These are phyloP conservation scores for Tanacetum coccineum DNA, from an alignment of 129 eudicot species.

Conservation along the genomic window DNA sequence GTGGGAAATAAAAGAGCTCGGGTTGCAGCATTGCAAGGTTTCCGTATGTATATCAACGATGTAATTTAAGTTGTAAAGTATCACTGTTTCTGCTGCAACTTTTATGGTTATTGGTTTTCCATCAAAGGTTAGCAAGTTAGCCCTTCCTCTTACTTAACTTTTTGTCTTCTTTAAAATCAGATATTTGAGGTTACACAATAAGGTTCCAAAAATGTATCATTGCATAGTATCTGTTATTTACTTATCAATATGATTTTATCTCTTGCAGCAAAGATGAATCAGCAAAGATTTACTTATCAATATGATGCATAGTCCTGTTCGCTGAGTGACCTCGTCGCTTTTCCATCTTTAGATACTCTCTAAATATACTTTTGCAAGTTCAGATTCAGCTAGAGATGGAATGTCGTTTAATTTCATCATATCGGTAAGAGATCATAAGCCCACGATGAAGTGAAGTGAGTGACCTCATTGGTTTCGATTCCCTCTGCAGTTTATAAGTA, in stretches of 20 bases:
- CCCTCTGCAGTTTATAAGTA: too few species aligned
- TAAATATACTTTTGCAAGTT: too few species aligned
- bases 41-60: slow-evolving; percentile 17
- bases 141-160: slow-evolving; percentile 10
- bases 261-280: slow-evolving; percentile 17
- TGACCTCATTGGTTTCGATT: too few species aligned
- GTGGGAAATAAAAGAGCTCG: slow-evolving; percentile 17
- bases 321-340: too few species aligned
- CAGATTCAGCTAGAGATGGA: too few species aligned
- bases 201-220: neutral
- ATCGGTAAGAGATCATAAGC: too few species aligned
- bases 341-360: too few species aligned
- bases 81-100: slow-evolving; percentile 18
- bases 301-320: too few species aligned
- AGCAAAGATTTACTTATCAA: too few species aligned
- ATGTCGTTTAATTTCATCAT: too few species aligned
- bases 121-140: slow-evolving; percentile 21
- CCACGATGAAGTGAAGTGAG: too few species aligned
- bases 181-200: neutral
- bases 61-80: slow-evolving; percentile 26
- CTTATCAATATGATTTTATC: neutral
- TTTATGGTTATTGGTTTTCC: slow-evolving; percentile 1
- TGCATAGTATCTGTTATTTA: too few species aligned
- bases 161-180: neutral
- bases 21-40: slow-evolving; percentile 9